phyloP scores from a whole-genome alignment of 2,329 filamentous ascomycete genomes.

The Ilyonectria sp. region DNA sequence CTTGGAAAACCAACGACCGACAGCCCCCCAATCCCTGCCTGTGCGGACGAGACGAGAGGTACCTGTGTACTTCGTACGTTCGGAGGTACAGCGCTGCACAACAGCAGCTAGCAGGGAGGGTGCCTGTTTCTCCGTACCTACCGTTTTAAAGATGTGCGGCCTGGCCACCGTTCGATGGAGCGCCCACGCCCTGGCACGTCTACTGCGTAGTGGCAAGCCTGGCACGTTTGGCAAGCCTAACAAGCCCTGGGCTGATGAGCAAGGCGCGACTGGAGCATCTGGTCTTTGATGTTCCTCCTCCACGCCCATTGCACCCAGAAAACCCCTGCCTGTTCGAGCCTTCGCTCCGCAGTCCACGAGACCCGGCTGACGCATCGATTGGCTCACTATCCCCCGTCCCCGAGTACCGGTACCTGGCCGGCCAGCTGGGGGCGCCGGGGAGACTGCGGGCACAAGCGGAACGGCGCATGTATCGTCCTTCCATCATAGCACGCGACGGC shows the following conservation, averaged over 20 bases:
- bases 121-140: slow-evolving; percentile 25
- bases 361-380: slow-evolving; percentile 46
- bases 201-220: neutral
- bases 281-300: slow-evolving; percentile 38
- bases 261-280: slow-evolving; percentile 26
- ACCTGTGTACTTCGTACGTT: neutral
- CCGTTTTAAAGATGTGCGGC: slow-evolving; percentile 42
- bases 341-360: slow-evolving; percentile 46
- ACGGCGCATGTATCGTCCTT: slow-evolving; percentile 8
- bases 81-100: slow-evolving; percentile 8
- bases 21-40: slow-evolving; percentile 18
- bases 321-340: slow-evolving; percentile 45
- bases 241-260: slow-evolving; percentile 30
- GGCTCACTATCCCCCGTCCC: slow-evolving; percentile 37
- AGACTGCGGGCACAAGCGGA: slow-evolving; percentile 12
- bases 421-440: slow-evolving; percentile 28
- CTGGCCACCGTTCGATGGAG: slow-evolving; percentile 32
- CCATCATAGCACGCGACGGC: slow-evolving; percentile 5
- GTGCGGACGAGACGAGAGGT: slow-evolving; percentile 6
- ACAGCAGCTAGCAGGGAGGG: slow-evolving; percentile 13
- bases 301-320: slow-evolving; percentile 26
- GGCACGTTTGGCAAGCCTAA: slow-evolving; percentile 17
- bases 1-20: slow-evolving; percentile 29
- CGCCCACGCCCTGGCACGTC: slow-evolving; percentile 27
- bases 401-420: slow-evolving; percentile 44